These are phyloP conservation scores for Fimicolochytrium jonesii DNA, from an alignment of 192 early-diverging fungal species.

Conservation along the genomic window DNA sequence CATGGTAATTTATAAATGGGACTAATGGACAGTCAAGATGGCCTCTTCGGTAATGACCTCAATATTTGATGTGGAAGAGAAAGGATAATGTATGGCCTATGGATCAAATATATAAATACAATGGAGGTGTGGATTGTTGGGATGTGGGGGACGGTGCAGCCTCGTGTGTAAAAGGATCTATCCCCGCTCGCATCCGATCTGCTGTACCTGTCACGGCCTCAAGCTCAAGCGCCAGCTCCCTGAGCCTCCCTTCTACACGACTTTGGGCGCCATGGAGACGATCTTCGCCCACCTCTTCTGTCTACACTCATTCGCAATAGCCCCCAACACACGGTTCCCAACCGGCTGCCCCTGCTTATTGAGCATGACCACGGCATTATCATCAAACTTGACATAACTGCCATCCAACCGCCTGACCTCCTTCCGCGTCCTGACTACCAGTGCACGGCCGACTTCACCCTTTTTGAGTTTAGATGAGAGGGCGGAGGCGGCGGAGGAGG, in stretches of 20 bases:
- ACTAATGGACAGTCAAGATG: no score
- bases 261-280: conserved; percentile 84
- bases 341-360: conserved; percentile 92
- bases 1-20: no score
- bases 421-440: conserved; percentile 87
- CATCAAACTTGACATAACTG: conserved; percentile 88
- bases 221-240: background rate
- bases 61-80: no score
- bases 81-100: no score
- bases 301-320: conserved; percentile 82
- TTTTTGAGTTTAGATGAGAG: conserved; percentile 84
- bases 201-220: background rate
- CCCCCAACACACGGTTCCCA: conserved; percentile 88
- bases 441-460: conserved; percentile 87
- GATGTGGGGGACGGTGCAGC: no score
- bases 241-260: conserved; percentile 52
- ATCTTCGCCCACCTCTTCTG: conserved; percentile 97
- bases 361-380: conserved; percentile 93
- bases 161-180: no score
- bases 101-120: background rate
- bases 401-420: conserved; percentile 88
- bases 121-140: no score
- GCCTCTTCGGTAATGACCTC: no score
- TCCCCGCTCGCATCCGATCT: no score
- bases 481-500: conserved; percentile 31